phyloP scores from a whole-genome alignment of 768 basidiomycete genomes.

The Auriscalpium microsporum region DNA sequence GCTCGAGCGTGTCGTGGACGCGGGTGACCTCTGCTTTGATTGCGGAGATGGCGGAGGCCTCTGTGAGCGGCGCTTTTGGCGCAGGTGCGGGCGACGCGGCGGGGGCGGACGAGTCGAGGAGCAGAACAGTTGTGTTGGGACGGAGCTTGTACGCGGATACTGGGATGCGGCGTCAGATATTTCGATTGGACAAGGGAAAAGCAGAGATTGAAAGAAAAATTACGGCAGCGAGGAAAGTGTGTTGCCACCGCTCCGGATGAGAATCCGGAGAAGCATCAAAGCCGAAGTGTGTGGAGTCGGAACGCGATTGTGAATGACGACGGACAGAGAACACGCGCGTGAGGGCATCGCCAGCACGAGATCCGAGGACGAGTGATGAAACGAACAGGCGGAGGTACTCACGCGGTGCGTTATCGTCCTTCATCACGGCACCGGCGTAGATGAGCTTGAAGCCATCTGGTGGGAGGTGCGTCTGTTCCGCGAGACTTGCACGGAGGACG shows the following conservation, averaged over 20 bases:
- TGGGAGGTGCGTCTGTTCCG: conserved; percentile 69
- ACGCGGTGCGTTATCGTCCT: conserved; percentile 67
- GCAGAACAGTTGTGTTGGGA: conserved; percentile 57
- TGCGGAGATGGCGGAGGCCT: conserved; percentile 40
- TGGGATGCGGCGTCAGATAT: conserved; percentile 15
- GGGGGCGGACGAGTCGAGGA: conserved; percentile 35
- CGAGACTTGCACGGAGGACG: conserved; percentile 50
- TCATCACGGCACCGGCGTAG: conserved; percentile 85
- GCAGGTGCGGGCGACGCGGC: conserved; percentile 19
- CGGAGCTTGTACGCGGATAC: conserved; percentile 73
- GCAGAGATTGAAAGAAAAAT: too few species aligned
- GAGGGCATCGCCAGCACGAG: neutral
- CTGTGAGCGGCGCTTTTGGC: conserved; percentile 30
- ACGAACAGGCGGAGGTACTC: conserved; percentile 19
- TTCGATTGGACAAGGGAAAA: too few species aligned
- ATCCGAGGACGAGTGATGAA: neutral
- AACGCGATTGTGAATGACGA: too few species aligned
- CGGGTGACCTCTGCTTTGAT: conserved; percentile 47
- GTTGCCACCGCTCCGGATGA: too few species aligned
- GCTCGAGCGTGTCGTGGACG: conserved; percentile 46
- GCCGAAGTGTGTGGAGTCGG: too few species aligned
- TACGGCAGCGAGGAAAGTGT: too few species aligned
- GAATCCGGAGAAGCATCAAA: too few species aligned
- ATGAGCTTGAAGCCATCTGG: conserved; percentile 74
- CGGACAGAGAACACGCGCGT: too few species aligned